Evolutionary conservation across 495 filamentous ascomycete species (phyloP), one percentile per base, ranked within the genome.

Genomic region (Hypoxylon subgilvum): DNA sequence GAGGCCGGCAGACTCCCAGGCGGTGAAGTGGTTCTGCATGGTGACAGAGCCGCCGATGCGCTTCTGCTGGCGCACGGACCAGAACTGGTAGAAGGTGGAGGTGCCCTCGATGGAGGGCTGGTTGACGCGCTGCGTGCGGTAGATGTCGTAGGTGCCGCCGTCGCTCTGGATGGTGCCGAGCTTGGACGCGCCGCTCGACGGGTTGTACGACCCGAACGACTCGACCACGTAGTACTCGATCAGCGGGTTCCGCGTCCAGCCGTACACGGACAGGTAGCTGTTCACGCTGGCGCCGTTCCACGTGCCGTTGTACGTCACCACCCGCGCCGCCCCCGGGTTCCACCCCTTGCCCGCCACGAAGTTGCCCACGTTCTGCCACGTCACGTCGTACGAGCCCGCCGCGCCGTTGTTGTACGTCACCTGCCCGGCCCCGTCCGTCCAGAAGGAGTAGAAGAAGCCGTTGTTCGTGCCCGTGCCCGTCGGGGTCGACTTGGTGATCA

Each of bases 311-410:
- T 80, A 84, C 27, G 36, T 57, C 23, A 70, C 53, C n/a, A 65
- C 61, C n/a, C 67, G 64, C n/a, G 42, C 4, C n/a, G 64, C 68
- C 5, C 84, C 84, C 6, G 82, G 76, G 53, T 78, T 77, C 84
- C 84, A 87, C 4, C 82, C 83, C 71, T 84, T 87, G 40, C 86
- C 86, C 19, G 77, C 82, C 6, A 86, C 84, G 61, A 87, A 86
- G 72, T 87, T 85, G 31, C 82, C 83, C 28, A 74, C 76, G 64
- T 81, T 79, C 1, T 63, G 69, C 85, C 85, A 88, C 21, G 63
- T 72, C 6, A 87, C 78, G 46, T 72, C 79, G 75, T 85, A 88
- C 31, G 75, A 67, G 4, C 86, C 85, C 1, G 58, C 76, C 2
- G 72, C 55, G 2, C 79, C 81, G 60, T 88, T 88, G 63, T 79